These are phyloP conservation scores for Chrysoporthe puriensis DNA, from an alignment of 2,329 filamentous ascomycete species.

Conservation along the genomic window DNA sequence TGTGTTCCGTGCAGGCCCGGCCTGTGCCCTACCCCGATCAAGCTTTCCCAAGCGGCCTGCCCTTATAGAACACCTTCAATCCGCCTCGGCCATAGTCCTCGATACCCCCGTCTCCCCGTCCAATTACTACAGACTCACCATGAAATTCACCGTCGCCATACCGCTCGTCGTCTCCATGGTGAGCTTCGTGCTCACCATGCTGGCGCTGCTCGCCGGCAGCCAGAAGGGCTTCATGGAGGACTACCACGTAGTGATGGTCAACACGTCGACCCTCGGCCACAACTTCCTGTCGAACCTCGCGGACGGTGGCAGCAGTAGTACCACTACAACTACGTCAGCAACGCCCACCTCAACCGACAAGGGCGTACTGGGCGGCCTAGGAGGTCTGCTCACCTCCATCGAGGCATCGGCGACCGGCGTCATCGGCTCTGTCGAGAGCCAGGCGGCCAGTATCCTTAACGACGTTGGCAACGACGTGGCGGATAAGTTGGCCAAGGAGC, in stretches of 20 bases:
- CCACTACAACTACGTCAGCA: constrained; percentile 33
- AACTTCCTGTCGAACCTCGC: constrained; percentile 38
- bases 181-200: constrained; percentile 42
- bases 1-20: neutral
- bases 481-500: constrained; percentile 34
- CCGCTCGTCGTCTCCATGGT: constrained; percentile 41
- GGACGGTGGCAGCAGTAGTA: constrained; percentile 27
- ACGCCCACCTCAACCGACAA: constrained; percentile 30
- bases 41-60: neutral
- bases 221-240: constrained; percentile 42
- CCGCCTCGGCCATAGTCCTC: neutral
- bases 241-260: constrained; percentile 46
- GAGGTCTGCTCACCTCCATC: constrained; percentile 12
- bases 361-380: constrained; percentile 30
- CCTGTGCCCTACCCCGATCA: neutral
- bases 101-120: neutral
- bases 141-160: constrained; percentile 31
- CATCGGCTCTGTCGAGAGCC: constrained; percentile 32
- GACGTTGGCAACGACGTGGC: constrained; percentile 40
- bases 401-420: constrained; percentile 26
- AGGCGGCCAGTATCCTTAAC: constrained; percentile 31
- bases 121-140: constrained; percentile 3
- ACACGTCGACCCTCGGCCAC: constrained; percentile 46
- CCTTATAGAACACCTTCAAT: neutral
- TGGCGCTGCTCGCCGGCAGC: constrained; percentile 44